Base-by-base conservation (phyloP, 495 filamentous ascomycete genomes). In the Talaromyces wortmannii region DNA sequence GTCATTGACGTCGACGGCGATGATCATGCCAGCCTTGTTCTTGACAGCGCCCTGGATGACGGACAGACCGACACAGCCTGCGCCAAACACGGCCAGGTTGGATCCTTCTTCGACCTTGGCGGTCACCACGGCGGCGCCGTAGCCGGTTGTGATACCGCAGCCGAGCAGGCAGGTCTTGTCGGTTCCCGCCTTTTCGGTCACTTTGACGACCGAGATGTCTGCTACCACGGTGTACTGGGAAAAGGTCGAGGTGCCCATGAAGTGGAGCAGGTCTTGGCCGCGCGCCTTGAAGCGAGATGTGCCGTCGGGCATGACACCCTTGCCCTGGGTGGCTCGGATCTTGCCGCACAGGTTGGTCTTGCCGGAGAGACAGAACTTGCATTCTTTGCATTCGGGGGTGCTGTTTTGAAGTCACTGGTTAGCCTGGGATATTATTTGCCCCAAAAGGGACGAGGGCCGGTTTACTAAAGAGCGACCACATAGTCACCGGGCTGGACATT, bases 311-410 rank as follows among this genome's bases (percentile, higher is more conserved):
- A 98, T 96, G 52, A 97, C 89, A 69, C 94, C 94, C 67, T 80
- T 85, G 60, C 94, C 94, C 75, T 98, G 94, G 11, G 94, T 98
- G 31, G 91, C 89, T 61, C 94, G 88, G 75, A 98, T 98, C 81
- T 97, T 97, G 69, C 95, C 94, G 77, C 94, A 98, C 50, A 98
- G 89, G 75, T 98, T 98, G 62, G 94, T 98, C 85, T 98, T 98
- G 77, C 91, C 91, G 51, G 92, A 97, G 70, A 86, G 89, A 86
- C 94, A 98, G 84, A 98, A 97, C 75, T 98, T 98, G 85, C 94
- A 98, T 68, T 97, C 91, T 50, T 78, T 73, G 79, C 94, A 98
- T 78, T 98, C 94, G 55, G 94, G 95, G 29, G 91, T 97, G 79
- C 90, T 95, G 63, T 6, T 56, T 47, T 33, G 49, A 29, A 53